A percentile compares a stretch with the other conserved stretches of the same genome.
These are phyloP conservation scores for Datura wrightii DNA, from an alignment of 257 asterid species.

Conservation along the genomic window DNA sequence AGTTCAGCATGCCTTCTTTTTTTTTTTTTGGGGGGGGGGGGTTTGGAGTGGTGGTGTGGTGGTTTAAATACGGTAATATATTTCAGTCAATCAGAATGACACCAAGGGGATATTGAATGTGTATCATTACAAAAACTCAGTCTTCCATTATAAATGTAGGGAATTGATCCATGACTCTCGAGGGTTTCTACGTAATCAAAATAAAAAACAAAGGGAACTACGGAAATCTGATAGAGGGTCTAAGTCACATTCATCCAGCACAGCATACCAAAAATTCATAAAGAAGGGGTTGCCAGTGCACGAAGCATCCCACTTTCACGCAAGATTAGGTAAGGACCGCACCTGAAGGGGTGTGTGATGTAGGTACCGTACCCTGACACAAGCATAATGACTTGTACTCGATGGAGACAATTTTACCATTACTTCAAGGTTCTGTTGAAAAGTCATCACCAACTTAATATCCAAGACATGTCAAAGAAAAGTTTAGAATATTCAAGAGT, in stretches of 20 bases:
- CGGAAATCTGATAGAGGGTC: neutral
- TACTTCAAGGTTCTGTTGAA: neutral
- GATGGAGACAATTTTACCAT: neutral
- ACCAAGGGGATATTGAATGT: constrained; percentile 12
- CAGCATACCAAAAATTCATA: neutral
- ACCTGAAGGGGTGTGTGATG: neutral
- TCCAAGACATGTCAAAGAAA: too few species aligned
- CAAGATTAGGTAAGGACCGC: neutral
- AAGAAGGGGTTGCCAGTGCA: neutral
- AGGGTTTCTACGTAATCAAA: neutral
- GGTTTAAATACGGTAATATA: neutral
- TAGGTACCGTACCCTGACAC: neutral
- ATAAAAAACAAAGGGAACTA: neutral
- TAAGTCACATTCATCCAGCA: neutral
- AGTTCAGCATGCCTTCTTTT: neutral
- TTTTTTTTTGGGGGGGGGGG: too few species aligned
- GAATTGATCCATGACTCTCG: neutral
- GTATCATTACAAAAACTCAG: neutral
- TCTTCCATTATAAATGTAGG: neutral
- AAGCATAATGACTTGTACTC: neutral
- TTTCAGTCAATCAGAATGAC: neutral
- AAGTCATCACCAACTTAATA: too few species aligned
- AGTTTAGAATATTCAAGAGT: too few species aligned
- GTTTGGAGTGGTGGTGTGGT: neutral
- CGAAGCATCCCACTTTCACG: neutral